Evolutionary conservation across 805 yeast species (phyloP).

Genomic region (Kodamaea neixiangensis): DNA sequence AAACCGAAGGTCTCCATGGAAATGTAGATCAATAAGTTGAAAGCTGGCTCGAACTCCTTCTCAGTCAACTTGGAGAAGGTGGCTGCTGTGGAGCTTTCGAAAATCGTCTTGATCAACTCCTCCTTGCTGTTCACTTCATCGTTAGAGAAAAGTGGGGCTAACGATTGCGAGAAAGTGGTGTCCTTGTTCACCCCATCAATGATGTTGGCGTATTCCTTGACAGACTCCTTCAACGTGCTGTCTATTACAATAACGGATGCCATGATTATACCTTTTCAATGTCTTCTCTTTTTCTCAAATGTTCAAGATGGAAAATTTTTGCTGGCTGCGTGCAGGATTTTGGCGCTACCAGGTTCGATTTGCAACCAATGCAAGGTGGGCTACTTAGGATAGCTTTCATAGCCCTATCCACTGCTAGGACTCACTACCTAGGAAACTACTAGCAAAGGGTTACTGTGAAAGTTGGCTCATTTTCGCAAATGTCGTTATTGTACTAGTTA

Average conservation of each 20-base stretch:
- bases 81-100: slow-evolving; percentile 30
- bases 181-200: slow-evolving; percentile 34
- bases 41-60: slow-evolving; percentile 48
- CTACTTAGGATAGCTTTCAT: no score
- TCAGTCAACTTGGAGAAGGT: slow-evolving; percentile 38
- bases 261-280: slow-evolving; percentile 23
- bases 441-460: no score
- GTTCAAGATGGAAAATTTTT: slow-evolving; percentile 9
- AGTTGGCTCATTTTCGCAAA: no score
- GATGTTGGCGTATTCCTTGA: slow-evolving; percentile 41
- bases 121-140: slow-evolving; percentile 29
- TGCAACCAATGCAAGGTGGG: no score
- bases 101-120: slow-evolving; percentile 29
- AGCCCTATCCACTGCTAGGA: no score
- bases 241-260: slow-evolving; percentile 47
- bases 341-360: not conserved
- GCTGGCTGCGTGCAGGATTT: slow-evolving; percentile 6
- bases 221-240: slow-evolving; percentile 42
- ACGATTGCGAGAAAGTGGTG: slow-evolving; percentile 28
- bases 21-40: slow-evolving; percentile 41
- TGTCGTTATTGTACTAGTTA: no score
- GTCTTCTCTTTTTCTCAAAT: not conserved
- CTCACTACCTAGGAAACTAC: no score
- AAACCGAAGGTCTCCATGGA: slow-evolving; percentile 26
- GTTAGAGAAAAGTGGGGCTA: slow-evolving; percentile 23